Base-by-base conservation (phyloP, 768 basidiomycete species). In the Suillus americanus region DNA sequence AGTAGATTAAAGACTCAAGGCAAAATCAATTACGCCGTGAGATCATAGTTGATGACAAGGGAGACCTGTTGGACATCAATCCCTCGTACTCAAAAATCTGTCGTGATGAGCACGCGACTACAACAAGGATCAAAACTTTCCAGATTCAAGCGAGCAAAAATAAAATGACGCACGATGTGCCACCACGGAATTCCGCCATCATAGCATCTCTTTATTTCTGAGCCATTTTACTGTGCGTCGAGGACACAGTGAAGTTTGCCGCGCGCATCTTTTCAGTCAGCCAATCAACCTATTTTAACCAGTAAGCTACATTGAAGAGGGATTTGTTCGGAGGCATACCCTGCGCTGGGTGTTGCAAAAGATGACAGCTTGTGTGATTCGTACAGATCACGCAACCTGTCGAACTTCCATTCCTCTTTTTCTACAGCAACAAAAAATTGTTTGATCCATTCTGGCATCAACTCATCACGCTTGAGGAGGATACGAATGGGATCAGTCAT, bases 341-440 rank as follows among this genome's bases (percentile, higher is more conserved):
- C 98, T 99, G 81, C 96, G 85, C 71, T 94, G 86, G 18, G 95
- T 98, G 81, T 98, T 98, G 82, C 97, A 99, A 82, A 99, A 98
- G 75, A 99, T 97, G 75, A 99, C 96, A 56, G 96, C 97, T 84
- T 98, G 97, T 8, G 96, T 98, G 77, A 99, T 98, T 99, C 97
- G 79, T 97, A 99, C 56, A 99, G 80, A 80, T 97, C 97, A 75
- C 93, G 97, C 38, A 99, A 84, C 0, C 96, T 98, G 79, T 98
- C 96, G 73, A 97, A 96, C 76, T 99, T 99, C 96, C 96, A 98
- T 74, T 99, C 97, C 78, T 99, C 97, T 81, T 98, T 97, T 80
- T 98, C 97, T 63, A 99, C 97, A 54, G 96, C 97, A 60, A 99
- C 94, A 83, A 95, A 95, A 81, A 96, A 96, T 75, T 97, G 94